These are phyloP conservation scores for Malus orientalis DNA, from an alignment of 306 rosid genomes.

Conservation along the genomic window DNA sequence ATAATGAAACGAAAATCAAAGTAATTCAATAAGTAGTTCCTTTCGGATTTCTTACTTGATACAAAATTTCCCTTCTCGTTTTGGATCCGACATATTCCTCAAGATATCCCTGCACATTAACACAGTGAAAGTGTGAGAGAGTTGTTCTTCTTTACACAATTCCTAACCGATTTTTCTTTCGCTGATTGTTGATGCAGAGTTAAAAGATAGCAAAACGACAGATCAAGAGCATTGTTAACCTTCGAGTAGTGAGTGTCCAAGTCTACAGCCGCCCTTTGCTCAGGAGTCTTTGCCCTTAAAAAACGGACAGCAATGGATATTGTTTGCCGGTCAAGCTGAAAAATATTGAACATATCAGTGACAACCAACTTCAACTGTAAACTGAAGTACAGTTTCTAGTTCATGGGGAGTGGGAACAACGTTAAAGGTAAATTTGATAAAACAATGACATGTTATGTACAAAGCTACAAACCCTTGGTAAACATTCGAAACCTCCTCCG, in stretches of 20 bases:
- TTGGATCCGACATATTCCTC: conserved; percentile 68
- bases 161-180: not conserved
- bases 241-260: conserved; percentile 93
- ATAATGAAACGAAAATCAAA: not conserved
- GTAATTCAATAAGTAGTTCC: not conserved
- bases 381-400: not conserved
- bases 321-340: conserved; percentile 61
- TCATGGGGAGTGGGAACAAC: not conserved
- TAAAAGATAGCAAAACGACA: not conserved
- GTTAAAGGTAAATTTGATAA: not conserved
- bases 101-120: conserved; percentile 75
- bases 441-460: not conserved
- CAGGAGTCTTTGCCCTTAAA: conserved; percentile 88
- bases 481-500: conserved; percentile 84
- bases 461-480: conserved; percentile 57
- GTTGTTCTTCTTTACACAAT: not conserved
- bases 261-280: conserved; percentile 91
- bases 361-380: not conserved
- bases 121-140: conserved; percentile 1
- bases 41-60: conserved; percentile 45
- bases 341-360: not conserved
- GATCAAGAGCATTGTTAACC: conserved; percentile 31
- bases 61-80: conserved; percentile 62
- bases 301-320: conserved; percentile 74
- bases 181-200: not conserved